Evolutionary conservation across 805 yeast species (phyloP).

Genomic region (Cyberlindnera mississippiensis): DNA sequence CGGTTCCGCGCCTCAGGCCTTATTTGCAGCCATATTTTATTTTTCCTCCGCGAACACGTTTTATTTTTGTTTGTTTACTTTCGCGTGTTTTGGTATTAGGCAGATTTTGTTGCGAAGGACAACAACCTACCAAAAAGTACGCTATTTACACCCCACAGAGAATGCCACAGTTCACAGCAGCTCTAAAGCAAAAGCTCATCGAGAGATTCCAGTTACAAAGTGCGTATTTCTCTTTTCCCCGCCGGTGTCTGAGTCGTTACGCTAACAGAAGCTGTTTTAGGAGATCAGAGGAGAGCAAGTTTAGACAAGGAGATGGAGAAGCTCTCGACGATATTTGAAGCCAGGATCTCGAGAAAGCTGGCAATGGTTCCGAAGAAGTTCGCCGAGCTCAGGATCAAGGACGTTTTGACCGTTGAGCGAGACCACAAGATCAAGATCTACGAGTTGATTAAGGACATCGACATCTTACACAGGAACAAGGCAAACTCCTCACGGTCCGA

Average conservation of each 20-base stretch:
- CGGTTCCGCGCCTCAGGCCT: background rate
- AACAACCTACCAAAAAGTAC: no score
- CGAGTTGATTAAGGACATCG: constrained; percentile 23
- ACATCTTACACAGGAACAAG: constrained; percentile 7
- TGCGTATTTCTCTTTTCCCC: constrained; percentile 16
- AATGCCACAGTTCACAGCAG: constrained; percentile 15
- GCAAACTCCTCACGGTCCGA: constrained; percentile 2
- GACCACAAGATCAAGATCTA: constrained; percentile 27
- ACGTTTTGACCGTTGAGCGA: constrained; percentile 25
- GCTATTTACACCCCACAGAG: no score
- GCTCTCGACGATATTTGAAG: constrained; percentile 18
- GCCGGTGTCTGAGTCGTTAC: no score
- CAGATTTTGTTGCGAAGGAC: background rate
- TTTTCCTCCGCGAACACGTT: background rate
- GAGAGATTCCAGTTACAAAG: constrained; percentile 25
- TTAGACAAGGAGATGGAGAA: constrained; percentile 16
- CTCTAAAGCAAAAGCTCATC: constrained; percentile 15
- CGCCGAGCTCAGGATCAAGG: constrained; percentile 18
- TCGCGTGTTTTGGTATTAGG: background rate
- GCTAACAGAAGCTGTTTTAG: constrained; percentile 7
- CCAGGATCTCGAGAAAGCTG: constrained; percentile 20
- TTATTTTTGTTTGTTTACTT: background rate
- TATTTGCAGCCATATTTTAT: background rate
- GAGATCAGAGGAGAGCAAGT: constrained; percentile 17
- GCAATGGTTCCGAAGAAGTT: constrained; percentile 27